Conservation (phyloP, 2,329 filamentous ascomycete species). For the Mycosphaerella sp. region DNA sequence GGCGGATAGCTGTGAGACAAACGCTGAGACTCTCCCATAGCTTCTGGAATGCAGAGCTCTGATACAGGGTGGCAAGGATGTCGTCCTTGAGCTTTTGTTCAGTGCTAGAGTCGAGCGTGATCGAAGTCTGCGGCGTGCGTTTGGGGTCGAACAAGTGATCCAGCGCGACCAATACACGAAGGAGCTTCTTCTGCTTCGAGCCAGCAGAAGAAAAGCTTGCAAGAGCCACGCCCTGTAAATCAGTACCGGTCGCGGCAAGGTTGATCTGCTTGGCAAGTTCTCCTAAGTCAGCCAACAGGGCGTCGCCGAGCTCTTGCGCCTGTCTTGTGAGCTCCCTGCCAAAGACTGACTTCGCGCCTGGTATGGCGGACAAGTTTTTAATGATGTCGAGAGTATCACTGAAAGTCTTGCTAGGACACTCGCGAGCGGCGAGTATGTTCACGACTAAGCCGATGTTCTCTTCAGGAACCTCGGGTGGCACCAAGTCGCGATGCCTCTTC, state of each 20-base stretch:
- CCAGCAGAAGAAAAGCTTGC: slow-evolving; percentile 94
- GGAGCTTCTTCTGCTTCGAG: slow-evolving; percentile 92
- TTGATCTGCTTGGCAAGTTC: slow-evolving; percentile 81
- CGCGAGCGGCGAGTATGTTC: slow-evolving; percentile 89
- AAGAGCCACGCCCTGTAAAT: slow-evolving; percentile 89
- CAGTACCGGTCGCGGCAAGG: slow-evolving; percentile 78
- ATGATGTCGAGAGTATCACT: slow-evolving; percentile 97
- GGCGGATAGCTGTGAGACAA: slow-evolving; percentile 78
- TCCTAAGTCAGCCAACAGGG: slow-evolving; percentile 76
- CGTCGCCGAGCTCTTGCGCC: slow-evolving; percentile 74
- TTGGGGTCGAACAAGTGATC: slow-evolving; percentile 93
- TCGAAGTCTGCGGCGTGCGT: slow-evolving; percentile 33
- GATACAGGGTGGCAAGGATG: slow-evolving; percentile 79
- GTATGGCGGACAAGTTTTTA: slow-evolving; percentile 91
- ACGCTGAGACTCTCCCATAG: slow-evolving; percentile 91
- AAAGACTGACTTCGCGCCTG: slow-evolving; percentile 81
- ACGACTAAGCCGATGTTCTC: slow-evolving; percentile 90
- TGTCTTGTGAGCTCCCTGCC: slow-evolving; percentile 88
- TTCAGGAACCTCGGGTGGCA: slow-evolving; percentile 78
- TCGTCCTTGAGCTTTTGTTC: slow-evolving; percentile 66
- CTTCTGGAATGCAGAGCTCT: slow-evolving; percentile 79
- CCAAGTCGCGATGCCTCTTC: slow-evolving; percentile 58
- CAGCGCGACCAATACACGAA: slow-evolving; percentile 84
- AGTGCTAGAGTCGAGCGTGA: slow-evolving; percentile 32
- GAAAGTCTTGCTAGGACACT: slow-evolving; percentile 97